Conservation (phyloP, 495 filamentous ascomycete genomes). For the Staphylotrichum tortipilum region DNA sequence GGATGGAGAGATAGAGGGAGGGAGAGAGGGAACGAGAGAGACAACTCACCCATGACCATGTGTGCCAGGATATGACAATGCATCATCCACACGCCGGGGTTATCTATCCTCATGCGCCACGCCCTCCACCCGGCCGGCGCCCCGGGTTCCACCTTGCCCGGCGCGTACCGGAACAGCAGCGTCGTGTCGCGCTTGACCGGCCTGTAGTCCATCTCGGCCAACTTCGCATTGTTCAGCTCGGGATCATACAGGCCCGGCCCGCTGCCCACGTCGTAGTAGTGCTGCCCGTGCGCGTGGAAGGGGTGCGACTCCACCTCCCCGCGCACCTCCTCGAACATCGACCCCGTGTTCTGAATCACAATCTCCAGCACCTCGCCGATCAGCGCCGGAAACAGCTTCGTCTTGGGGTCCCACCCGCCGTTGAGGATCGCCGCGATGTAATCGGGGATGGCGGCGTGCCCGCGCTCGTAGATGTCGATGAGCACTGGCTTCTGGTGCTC, state of each 20-base stretch:
- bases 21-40: too few relatives aligned
- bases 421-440: conserved; percentile 37
- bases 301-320: conserved; percentile 51
- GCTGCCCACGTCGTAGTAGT: conserved; percentile 51
- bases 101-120: conserved; percentile 44
- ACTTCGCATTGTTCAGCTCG: conserved; percentile 41
- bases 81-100: conserved; percentile 54
- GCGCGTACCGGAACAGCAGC: conserved; percentile 43
- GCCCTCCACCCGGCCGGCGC: conserved; percentile 48
- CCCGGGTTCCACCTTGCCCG: conserved; percentile 23
- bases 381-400: conserved; percentile 43
- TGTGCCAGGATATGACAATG: conserved; percentile 49
- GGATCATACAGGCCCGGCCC: conserved; percentile 49
- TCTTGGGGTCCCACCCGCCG: conserved; percentile 45
- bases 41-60: conserved; percentile 26
- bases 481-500: conserved; percentile 41
- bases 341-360: conserved; percentile 45
- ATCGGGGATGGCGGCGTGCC: conserved; percentile 30
- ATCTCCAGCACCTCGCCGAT: conserved; percentile 57
- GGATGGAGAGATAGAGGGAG: too few relatives aligned
- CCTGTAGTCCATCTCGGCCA: conserved; percentile 25
- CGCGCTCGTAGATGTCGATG: conserved; percentile 46
- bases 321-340: conserved; percentile 7
- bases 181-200: conserved; percentile 48
- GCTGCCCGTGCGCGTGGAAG: conserved; percentile 51